Percentiles rank a stretch among this genome's conserved stretches.
Evolutionary conservation across 2,329 filamentous ascomycete genomes (phyloP).

Genomic region (Paracoccidioides brasiliensis): DNA sequence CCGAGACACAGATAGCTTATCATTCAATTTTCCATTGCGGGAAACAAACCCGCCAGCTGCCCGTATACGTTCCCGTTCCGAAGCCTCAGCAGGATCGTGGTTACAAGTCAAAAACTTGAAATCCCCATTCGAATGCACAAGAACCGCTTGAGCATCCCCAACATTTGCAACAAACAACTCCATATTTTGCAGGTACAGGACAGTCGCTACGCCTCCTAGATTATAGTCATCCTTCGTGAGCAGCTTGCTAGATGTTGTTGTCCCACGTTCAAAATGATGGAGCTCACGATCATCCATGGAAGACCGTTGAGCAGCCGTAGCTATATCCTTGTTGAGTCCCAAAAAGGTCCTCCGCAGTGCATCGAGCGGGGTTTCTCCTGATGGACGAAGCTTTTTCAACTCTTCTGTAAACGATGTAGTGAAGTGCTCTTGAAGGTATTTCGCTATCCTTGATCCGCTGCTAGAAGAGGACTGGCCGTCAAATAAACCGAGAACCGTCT

Average conservation of each 20-base stretch:
- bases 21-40: constrained; percentile 84
- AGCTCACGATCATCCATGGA: constrained; percentile 58
- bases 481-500: constrained; percentile 87
- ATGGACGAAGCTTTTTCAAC: constrained; percentile 56
- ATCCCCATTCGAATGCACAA: constrained; percentile 78
- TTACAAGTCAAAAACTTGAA: constrained; percentile 76
- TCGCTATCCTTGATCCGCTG: constrained; percentile 88
- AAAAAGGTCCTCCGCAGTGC: constrained; percentile 79
- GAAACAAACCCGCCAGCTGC: constrained; percentile 94
- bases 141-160: constrained; percentile 87
- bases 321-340: constrained; percentile 83
- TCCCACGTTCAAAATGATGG: constrained; percentile 46
- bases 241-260: constrained; percentile 58
- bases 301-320: constrained; percentile 63
- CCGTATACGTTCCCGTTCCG: constrained; percentile 75
- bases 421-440: constrained; percentile 94
- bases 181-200: constrained; percentile 77
- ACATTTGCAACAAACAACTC: constrained; percentile 92
- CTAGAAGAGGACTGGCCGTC: constrained; percentile 83
- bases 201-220: constrained; percentile 82
- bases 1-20: constrained; percentile 77
- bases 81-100: constrained; percentile 80
- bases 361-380: constrained; percentile 65
- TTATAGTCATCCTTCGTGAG: constrained; percentile 80
- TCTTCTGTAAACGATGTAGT: constrained; percentile 72